phyloP scores from a whole-genome alignment of 164 flowering plant genomes.

The Aristolochia contorta region DNA sequence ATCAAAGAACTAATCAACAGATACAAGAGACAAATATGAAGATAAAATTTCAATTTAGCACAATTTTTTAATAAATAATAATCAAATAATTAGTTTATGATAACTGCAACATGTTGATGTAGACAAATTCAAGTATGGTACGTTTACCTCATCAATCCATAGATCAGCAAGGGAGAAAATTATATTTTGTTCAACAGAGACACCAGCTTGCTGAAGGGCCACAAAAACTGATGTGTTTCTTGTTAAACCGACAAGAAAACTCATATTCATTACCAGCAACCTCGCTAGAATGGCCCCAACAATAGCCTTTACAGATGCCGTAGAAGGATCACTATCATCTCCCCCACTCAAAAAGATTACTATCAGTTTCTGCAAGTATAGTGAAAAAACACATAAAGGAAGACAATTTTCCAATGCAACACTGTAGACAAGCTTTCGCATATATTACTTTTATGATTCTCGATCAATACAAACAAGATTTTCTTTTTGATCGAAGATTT shows the following conservation, averaged over 20 bases:
- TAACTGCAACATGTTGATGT: no score
- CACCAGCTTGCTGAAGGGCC: conserved; percentile 60
- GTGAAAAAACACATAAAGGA: conserved; percentile 1
- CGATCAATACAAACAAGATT: no score
- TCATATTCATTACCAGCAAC: conserved; percentile 76
- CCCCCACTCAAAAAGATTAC: conserved; percentile 75
- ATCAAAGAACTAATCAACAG: no score
- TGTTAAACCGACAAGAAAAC: conserved; percentile 68
- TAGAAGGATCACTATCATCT: conserved; percentile 75
- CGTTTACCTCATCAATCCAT: conserved; percentile 88
- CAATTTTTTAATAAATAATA: no score
- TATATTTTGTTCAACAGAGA: conserved; percentile 52
- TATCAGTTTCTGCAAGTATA: conserved; percentile 53
- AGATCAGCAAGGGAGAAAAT: conserved; percentile 77
- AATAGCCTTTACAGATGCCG: conserved; percentile 62
- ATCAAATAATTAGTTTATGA: no score
- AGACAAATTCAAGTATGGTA: no score
- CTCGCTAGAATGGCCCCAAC: conserved; percentile 85
- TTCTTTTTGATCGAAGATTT: no score
- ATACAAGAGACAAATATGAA: no score
- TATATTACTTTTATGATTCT: no score
- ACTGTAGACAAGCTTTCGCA: not conserved
- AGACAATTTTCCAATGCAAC: not conserved
- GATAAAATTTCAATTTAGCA: no score
- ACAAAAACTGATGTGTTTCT: conserved; percentile 52